phyloP scores from a whole-genome alignment of 768 basidiomycete genomes.

The Mrakia blollopis region DNA sequence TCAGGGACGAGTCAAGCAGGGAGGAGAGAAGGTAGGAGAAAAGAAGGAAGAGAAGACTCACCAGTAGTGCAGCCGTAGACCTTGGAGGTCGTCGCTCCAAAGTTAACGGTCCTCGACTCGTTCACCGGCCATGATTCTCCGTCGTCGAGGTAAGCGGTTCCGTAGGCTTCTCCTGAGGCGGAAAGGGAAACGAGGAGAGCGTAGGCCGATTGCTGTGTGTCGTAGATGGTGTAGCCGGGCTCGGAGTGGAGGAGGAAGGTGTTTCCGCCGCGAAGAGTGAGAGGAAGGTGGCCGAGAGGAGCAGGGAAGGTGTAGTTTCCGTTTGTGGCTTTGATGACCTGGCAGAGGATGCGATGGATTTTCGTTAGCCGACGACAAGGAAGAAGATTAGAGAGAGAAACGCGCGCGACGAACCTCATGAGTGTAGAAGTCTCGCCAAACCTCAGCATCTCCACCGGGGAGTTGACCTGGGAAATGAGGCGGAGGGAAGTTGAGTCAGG shows the following conservation, averaged over 20 bases:
- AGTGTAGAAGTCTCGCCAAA: slow-evolving; percentile 71
- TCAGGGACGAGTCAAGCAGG: neutral
- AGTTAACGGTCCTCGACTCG: slow-evolving; percentile 51
- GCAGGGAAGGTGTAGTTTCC: slow-evolving; percentile 49
- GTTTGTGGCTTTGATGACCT: neutral
- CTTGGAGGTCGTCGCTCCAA: slow-evolving; percentile 9
- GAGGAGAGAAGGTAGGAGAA: neutral
- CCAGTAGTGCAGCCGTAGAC: slow-evolving; percentile 29
- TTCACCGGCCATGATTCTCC: slow-evolving; percentile 60
- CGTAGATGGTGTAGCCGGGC: slow-evolving; percentile 64
- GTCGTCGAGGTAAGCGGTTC: slow-evolving; percentile 65
- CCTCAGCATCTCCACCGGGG: slow-evolving; percentile 54
- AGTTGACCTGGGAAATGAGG: slow-evolving; percentile 52
- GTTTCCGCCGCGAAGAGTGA: slow-evolving; percentile 59
- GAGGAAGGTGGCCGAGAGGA: slow-evolving; percentile 68
- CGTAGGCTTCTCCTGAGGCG: slow-evolving; percentile 52
- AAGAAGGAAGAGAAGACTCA: neutral
- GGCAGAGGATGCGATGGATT: too few relatives aligned
- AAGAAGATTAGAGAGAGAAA: too few relatives aligned
- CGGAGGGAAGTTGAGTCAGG: neutral
- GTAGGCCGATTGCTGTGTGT: slow-evolving; percentile 61
- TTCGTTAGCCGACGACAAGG: too few relatives aligned
- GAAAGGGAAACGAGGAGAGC: slow-evolving; percentile 59
- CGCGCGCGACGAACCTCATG: slow-evolving; percentile 46
- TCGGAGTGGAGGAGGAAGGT: slow-evolving; percentile 58